Base-by-base conservation (phyloP, 192 early-diverging fungal species). In the Podila verticillata region DNA sequence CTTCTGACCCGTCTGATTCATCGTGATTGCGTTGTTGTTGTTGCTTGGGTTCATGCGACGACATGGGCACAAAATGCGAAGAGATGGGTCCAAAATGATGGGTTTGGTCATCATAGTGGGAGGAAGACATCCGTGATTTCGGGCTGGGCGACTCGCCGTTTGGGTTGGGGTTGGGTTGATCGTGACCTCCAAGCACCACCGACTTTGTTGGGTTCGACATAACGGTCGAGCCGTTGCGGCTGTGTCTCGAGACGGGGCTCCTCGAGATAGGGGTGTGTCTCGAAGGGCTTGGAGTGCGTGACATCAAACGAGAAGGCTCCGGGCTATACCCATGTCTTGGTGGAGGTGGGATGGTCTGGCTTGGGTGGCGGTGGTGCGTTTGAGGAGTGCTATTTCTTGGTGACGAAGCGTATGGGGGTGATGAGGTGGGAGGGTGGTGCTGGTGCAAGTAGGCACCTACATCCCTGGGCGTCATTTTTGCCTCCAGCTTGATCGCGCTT, bases 1-100 rank as follows among this genome's bases (percentile, higher is more conserved):
- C 32, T 13, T 29, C 30, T 9, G 51, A 22, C 24, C 36, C 54
- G 0, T 54, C 66, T 26, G 49, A 29, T 5, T 54, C 63, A 7
- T 51, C 44, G 2, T 28, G 47, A 29, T 65, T 28, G 17, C 26
- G n/a, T 2, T 20, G n/a, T 8, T 44, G 10, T 39, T 9, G 36
- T 39, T 39, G 39, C 17, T 44, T 44, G 12, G 39, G 15, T 17
- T 44, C 39, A 44, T 44, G 51, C 19, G 51, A 54, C n/a, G n/a
- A 7, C 51, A 54, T 24, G 35, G 30, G 61, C 26, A 63, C 61
- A 39, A 39, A 30, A 35, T 60, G 61, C 32, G 61, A 63, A 32
- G 61, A 13, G 0, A 34, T 39, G 19, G 22, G 22, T 19, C 51
- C 51, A 54, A 54, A 54, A 8, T 26, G 20, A 26, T 54, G n/a